A percentile compares a stretch with the other conserved stretches of the same genome.
These are phyloP conservation scores for Bassia scoparia DNA, from an alignment of 148 eudicot genomes.

Conservation along the genomic window DNA sequence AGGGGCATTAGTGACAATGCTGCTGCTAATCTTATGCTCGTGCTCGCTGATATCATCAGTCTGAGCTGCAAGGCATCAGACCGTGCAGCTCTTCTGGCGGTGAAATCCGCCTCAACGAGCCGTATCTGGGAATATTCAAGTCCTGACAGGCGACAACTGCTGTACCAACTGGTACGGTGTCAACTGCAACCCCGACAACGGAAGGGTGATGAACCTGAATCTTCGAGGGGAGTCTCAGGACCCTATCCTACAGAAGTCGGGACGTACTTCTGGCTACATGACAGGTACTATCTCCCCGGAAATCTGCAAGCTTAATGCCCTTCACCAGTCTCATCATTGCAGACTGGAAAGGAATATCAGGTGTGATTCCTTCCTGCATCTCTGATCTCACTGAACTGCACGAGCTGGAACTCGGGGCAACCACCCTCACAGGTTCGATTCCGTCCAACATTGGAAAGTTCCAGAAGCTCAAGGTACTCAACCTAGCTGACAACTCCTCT, in stretches of 20 bases:
- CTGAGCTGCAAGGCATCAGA: constrained; percentile 54
- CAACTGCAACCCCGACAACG: constrained; percentile 48
- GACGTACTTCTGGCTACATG: constrained; percentile 64
- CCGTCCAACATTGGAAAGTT: constrained; percentile 52
- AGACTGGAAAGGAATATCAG: constrained; percentile 76
- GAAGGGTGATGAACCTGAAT: constrained; percentile 52
- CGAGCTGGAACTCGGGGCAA: constrained; percentile 62
- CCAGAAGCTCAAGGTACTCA: constrained; percentile 49
- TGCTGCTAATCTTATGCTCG: background rate
- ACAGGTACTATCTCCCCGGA: constrained; percentile 58
- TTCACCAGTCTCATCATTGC: constrained; percentile 58
- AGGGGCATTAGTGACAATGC: background rate
- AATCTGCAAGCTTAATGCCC: constrained; percentile 55
- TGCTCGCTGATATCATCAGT: constrained; percentile 14
- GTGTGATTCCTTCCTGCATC: constrained; percentile 57
- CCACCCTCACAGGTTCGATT: constrained; percentile 45
- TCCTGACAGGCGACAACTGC: constrained; percentile 54
- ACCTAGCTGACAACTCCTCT: constrained; percentile 59
- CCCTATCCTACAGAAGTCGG: constrained; percentile 51
- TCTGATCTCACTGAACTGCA: constrained; percentile 40
- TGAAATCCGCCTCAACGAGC: constrained; percentile 52
- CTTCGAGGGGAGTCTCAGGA: constrained; percentile 81
- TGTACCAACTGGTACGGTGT: constrained; percentile 66
- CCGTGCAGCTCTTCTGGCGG: constrained; percentile 41
- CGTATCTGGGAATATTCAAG: constrained; percentile 51